Evolutionary conservation across 2,329 filamentous ascomycete species (phyloP), one percentile per base, ranked within the genome.

Genomic region (Clonostachys rhizophaga): DNA sequence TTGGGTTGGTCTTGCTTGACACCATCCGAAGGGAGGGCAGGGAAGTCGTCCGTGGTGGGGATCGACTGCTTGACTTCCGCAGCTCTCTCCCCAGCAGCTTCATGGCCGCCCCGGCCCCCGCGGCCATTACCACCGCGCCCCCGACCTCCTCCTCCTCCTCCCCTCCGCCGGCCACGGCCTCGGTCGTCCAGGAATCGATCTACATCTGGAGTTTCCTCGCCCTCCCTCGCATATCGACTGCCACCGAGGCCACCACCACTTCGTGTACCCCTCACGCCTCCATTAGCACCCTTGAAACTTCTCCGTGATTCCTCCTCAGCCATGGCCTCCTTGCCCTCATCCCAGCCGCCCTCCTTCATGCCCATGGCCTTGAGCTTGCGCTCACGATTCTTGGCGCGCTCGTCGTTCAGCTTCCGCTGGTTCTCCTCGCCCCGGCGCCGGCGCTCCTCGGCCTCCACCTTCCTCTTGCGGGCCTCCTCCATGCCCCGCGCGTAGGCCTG

Each of bases 331-430:
- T 83, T 83, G 39, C 78, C 79, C 56, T 78, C 73, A 49, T 84
- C 81, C 81, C 80, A 84, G 51, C 69, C 73, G 33, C 70, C 71
- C 37, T 78, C 72, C 59, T 75, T 77, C 42, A 64, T 66, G 33
- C 72, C 71, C 66, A 83, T 74, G 1, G 80, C 80, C 53, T 77
- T 77, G 17, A 84, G 67, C 59, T 84, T 84, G 44, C 81, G 66
- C 62, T 82, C 78, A 9, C 80, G 63, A 56, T 84, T 84, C 53
- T 72, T 74, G 20, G 75, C 78, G 12, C 81, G 72, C 65, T 84
- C 81, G 36, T 82, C 78, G 24, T 83, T 78, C 52, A 80, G 67
- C 51, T 69, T 70, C 33, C 67, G 67, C 18, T 71, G 63, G 45
- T 79, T 74, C 52, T 76, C 77, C 13, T 81, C 79, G 42, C 70